phyloP scores from a whole-genome alignment of 1,139 yeast species.

The Saccharomyces hybrid region DNA sequence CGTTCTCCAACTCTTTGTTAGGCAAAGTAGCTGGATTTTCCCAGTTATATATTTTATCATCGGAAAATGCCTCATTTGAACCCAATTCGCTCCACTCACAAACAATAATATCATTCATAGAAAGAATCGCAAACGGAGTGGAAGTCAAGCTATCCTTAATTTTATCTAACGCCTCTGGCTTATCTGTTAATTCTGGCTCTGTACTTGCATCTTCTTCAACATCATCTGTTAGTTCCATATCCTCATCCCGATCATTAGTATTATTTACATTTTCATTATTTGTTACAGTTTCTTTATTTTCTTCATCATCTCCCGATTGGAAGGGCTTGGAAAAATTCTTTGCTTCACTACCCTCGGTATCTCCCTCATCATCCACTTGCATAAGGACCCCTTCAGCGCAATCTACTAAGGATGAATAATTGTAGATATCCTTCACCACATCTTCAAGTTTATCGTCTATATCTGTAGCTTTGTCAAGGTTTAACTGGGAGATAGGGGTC shows the following conservation, averaged over 20 bases:
- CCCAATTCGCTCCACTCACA: slow-evolving; percentile 61
- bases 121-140: slow-evolving; percentile 16
- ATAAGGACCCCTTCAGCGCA: not conserved
- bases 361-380: not conserved
- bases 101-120: slow-evolving; percentile 45
- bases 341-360: not conserved
- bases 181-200: not conserved
- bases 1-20: slow-evolving; percentile 46
- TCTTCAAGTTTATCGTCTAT: slow-evolving; percentile 16
- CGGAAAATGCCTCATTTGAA: slow-evolving; percentile 45
- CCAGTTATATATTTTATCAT: slow-evolving; percentile 46
- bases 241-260: not conserved
- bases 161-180: slow-evolving; percentile 3
- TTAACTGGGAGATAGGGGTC: slow-evolving; percentile 33
- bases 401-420: slow-evolving; percentile 8
- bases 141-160: not conserved
- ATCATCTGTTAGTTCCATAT: not conserved
- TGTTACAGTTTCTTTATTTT: not conserved
- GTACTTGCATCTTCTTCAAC: not conserved
- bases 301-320: not conserved
- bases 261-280: not conserved
- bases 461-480: slow-evolving; percentile 12
- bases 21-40: slow-evolving; percentile 41
- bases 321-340: not conserved
- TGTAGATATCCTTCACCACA: slow-evolving; percentile 23